Evolutionary conservation across 805 yeast species (phyloP).

Genomic region (Metschnikowia lunata): DNA sequence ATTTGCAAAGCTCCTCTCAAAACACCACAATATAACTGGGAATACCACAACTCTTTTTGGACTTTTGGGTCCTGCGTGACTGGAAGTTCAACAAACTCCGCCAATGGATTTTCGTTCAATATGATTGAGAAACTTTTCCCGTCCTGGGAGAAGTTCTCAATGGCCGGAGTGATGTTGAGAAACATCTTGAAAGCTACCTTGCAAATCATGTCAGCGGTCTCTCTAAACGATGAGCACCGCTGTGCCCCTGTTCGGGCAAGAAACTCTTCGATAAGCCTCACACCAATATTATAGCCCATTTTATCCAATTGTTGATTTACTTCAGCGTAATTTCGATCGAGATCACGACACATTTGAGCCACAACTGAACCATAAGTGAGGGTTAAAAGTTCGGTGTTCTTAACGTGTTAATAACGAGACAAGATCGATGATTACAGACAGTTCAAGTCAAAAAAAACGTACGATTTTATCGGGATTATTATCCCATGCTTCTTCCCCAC

Average conservation of each 20-base stretch:
- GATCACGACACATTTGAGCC: slow-evolving; percentile 83
- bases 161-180: slow-evolving; percentile 72
- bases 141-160: slow-evolving; percentile 73
- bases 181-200: slow-evolving; percentile 90
- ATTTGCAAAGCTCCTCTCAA: slow-evolving; percentile 87
- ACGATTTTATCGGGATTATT: slow-evolving; percentile 79
- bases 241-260: slow-evolving; percentile 83
- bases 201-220: slow-evolving; percentile 81
- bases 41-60: slow-evolving; percentile 79
- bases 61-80: slow-evolving; percentile 59
- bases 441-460: slow-evolving; percentile 24
- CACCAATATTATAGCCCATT: slow-evolving; percentile 95
- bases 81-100: slow-evolving; percentile 94
- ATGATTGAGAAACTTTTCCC: slow-evolving; percentile 69
- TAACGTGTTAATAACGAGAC: slow-evolving; percentile 9
- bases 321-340: slow-evolving; percentile 63
- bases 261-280: slow-evolving; percentile 87
- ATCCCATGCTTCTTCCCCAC: slow-evolving; percentile 92
- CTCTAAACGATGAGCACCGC: slow-evolving; percentile 73
- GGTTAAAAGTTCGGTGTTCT: slow-evolving; percentile 92
- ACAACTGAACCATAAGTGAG: slow-evolving; percentile 93
- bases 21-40: slow-evolving; percentile 86
- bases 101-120: slow-evolving; percentile 81
- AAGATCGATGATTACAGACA: background rate
- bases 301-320: slow-evolving; percentile 81